Conservation (phyloP, 805 yeast species). For the Sugiyamaella americana region DNA sequence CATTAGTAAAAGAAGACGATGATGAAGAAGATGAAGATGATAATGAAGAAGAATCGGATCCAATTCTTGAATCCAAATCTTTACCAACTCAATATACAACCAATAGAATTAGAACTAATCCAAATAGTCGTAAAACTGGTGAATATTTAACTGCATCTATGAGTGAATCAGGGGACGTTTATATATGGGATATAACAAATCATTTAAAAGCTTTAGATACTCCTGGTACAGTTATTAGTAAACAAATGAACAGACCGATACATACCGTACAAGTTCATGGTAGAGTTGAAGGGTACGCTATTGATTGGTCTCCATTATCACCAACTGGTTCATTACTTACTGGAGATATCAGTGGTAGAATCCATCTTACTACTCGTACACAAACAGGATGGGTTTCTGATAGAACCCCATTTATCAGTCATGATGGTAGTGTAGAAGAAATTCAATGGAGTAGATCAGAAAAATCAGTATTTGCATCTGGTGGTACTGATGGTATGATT, state of each 20-base stretch:
- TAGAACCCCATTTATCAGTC: slow-evolving; percentile 57
- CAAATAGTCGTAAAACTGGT: slow-evolving; percentile 64
- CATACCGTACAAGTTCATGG: slow-evolving; percentile 85
- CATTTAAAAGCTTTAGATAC: slow-evolving; percentile 79
- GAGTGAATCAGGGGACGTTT: slow-evolving; percentile 86
- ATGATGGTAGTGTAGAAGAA: slow-evolving; percentile 70
- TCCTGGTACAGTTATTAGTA: slow-evolving; percentile 80
- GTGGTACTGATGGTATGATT: slow-evolving; percentile 84
- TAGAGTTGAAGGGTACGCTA: slow-evolving; percentile 93
- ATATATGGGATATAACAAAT: slow-evolving; percentile 72
- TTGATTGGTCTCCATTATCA: slow-evolving; percentile 91
- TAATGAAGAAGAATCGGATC: slow-evolving; percentile 68
- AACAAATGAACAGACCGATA: slow-evolving; percentile 67
- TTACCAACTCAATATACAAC: slow-evolving; percentile 76
- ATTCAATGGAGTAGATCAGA: slow-evolving; percentile 95
- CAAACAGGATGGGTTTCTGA: slow-evolving; percentile 79
- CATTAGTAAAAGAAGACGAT: slow-evolving; percentile 76
- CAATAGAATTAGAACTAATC: slow-evolving; percentile 80
- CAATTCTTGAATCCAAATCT: slow-evolving; percentile 81
- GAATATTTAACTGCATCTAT: slow-evolving; percentile 83
- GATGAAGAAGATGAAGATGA: slow-evolving; percentile 69
- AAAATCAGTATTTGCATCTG: slow-evolving; percentile 90
- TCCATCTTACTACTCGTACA: slow-evolving; percentile 71
- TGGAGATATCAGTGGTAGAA: slow-evolving; percentile 85
- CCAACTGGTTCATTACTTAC: slow-evolving; percentile 74